phyloP scores from a whole-genome alignment of 495 filamentous ascomycete genomes.

The Pyrenula massariospora region DNA sequence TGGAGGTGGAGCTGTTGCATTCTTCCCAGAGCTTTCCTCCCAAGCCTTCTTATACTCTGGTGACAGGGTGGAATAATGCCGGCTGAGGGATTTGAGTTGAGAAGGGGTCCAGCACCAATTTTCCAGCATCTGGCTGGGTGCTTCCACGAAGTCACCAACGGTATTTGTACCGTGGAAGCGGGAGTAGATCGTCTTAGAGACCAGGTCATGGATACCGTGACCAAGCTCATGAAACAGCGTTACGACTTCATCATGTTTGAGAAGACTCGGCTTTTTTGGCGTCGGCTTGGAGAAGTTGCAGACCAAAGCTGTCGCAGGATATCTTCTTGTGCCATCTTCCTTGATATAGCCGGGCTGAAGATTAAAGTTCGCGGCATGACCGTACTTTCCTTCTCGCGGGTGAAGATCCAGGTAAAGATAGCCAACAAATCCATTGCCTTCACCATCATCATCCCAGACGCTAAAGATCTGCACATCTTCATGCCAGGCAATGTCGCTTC shows the following conservation, averaged over 20 bases:
- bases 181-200: slow-evolving; percentile 52
- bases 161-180: slow-evolving; percentile 66
- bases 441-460: slow-evolving; percentile 57
- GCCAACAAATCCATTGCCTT: slow-evolving; percentile 56
- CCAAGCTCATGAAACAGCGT: slow-evolving; percentile 67
- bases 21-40: slow-evolving; percentile 29
- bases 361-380: slow-evolving; percentile 69
- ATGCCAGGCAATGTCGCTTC: slow-evolving; percentile 59
- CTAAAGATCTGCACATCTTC: slow-evolving; percentile 58
- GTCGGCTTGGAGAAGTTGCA: slow-evolving; percentile 64
- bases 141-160: slow-evolving; percentile 63
- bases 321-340: slow-evolving; percentile 44
- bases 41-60: slow-evolving; percentile 46
- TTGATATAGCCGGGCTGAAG: slow-evolving; percentile 57
- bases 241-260: slow-evolving; percentile 61
- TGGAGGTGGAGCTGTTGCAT: slow-evolving; percentile 22
- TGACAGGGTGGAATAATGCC: slow-evolving; percentile 53
- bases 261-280: slow-evolving; percentile 55
- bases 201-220: slow-evolving; percentile 66
- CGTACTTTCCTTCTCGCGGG: slow-evolving; percentile 56
- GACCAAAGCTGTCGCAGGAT: slow-evolving; percentile 58
- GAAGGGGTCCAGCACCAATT: slow-evolving; percentile 68
- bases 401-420: slow-evolving; percentile 62
- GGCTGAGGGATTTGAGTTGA: slow-evolving; percentile 52
- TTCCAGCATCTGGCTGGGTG: slow-evolving; percentile 62